Base-by-base conservation (phyloP, 306 rosid species). In the Malus fusca region DNA sequence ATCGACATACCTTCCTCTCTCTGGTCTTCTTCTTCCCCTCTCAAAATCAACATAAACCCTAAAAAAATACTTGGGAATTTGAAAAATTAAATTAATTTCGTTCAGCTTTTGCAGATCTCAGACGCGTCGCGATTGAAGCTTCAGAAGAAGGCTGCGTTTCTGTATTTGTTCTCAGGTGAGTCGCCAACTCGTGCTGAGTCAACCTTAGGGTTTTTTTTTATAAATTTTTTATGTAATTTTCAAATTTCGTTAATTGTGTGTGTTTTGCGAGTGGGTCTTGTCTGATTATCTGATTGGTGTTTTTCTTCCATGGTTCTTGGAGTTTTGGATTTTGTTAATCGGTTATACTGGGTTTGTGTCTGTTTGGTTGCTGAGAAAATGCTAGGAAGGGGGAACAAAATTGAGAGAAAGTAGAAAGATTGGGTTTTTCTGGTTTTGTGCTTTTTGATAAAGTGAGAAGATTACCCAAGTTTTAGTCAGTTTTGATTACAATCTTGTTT, bases 31-130 rank as follows among this genome's bases (percentile, higher is more conserved):
- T 10, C 30, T 69, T 10, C 23, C 5, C 60, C 11, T 68, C 6
- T 33, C 75, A n/a, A 35, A 25, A 26, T 74, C 44, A 44, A 25
- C 70, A 83, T 51, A 85, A 82, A 82, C 88, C 90, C 86, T 84
- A 76, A 82, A 17, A 42, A 23, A 5, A 44, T 11, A 37, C 40
- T 70, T 59, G 4, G 26, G 58, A 19, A 21, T 55, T 69, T 22
- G 18, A 43, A 7, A 14, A 4, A 2, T 40, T 44, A 1, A 17
- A 23, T 26, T 17, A 37, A 60, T 42, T 74, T 74, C 31, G 77
- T 69, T 61, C 30, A 8, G 43, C 21, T 40, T 72, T 67, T 70
- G 26, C 82, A 64, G 80, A 74, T 83, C 87, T 75, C 48, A n/a
- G 30, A 51, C 83, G 71, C 76, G 73, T 74, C 78, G 71, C 53